Base-by-base conservation (phyloP, 192 early-diverging fungal genomes). In the Backusella morwellensis region DNA sequence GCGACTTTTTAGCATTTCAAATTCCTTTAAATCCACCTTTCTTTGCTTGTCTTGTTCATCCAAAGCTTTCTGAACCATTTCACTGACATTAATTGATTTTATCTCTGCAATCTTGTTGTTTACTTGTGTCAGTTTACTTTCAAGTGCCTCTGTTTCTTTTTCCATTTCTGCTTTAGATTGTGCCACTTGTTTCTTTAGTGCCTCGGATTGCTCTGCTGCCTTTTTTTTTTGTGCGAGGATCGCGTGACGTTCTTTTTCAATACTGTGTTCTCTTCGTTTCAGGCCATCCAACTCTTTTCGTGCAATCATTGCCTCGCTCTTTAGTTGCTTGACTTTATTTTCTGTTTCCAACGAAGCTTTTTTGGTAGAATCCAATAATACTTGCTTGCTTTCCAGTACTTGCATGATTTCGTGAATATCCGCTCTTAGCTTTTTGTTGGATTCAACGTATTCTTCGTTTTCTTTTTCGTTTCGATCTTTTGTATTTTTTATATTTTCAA, bases 361-460 rank as follows among this genome's bases (percentile, higher is more conserved):
- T 72, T 75, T 74, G 6, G 80, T 82, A 9, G 52, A 19, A 38
- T 82, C 80, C 52, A 82, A 44, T 35, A 75, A 23, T 35, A 68
- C 70, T 56, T 82, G 73, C 32, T 82, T 82, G 7, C 59, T 44
- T 75, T 82, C 80, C 42, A 82, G 36, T 0, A 78, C 52, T 67
- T 82, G 73, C 77, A 82, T 82, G 15, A 82, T 35, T 72, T 78
- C 67, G 50, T 82, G 80, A 35, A 82, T 78, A 66, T 78, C 63
- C 0, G 67, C 40, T 36, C 80, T 40, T 68, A 73, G 42, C 21
- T 75, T 26, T 26, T 68, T 73, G 50, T 82, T 82, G 2, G 73
- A 72, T 56, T 77, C 73, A 36, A 75, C 56, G 72, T 70, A 76
- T 44, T 50, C 56, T 32, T 75, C 40, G 17, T 68, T 54, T 35